Evolutionary conservation across 1,284 basidiomycete species (phyloP).

Genomic region (Apiotrichum gracile): DNA sequence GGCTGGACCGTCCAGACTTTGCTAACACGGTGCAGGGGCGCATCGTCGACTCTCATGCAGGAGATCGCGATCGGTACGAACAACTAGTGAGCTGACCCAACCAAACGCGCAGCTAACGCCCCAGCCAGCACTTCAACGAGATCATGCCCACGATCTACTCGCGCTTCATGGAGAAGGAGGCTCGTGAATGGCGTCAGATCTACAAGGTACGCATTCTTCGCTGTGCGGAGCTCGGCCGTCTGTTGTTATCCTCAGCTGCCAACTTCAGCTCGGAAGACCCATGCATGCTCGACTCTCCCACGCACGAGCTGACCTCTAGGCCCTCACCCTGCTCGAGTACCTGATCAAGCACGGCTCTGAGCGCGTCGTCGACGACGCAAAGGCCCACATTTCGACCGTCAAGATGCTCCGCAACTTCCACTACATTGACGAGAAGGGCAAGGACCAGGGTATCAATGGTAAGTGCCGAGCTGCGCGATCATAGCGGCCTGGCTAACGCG

Average conservation of each 20-base stretch:
- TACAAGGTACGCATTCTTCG: too few species aligned
- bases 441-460: slow-evolving; percentile 97
- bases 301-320: too few species aligned
- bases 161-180: slow-evolving; percentile 96
- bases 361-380: slow-evolving; percentile 94
- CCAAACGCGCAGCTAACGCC: too few species aligned
- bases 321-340: slow-evolving; percentile 91
- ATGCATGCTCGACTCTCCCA: too few species aligned
- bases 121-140: slow-evolving; percentile 98
- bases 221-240: too few species aligned
- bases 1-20: too few species aligned
- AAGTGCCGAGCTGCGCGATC: too few species aligned
- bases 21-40: too few species aligned
- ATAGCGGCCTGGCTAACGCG: not conserved
- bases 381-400: slow-evolving; percentile 88
- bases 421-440: slow-evolving; percentile 97
- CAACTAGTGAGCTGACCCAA: too few species aligned
- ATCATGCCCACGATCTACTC: slow-evolving; percentile 98
- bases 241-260: too few species aligned
- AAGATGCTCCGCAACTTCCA: slow-evolving; percentile 99
- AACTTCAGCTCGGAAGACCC: too few species aligned
- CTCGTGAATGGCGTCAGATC: slow-evolving; percentile 96
- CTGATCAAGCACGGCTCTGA: slow-evolving; percentile 97
- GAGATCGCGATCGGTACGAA: slow-evolving; percentile 66
- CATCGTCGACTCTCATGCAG: slow-evolving; percentile 96